Evolutionary conservation across 2,329 filamentous ascomycete species (phyloP).

Genomic region (Colletotrichum aenigma): DNA sequence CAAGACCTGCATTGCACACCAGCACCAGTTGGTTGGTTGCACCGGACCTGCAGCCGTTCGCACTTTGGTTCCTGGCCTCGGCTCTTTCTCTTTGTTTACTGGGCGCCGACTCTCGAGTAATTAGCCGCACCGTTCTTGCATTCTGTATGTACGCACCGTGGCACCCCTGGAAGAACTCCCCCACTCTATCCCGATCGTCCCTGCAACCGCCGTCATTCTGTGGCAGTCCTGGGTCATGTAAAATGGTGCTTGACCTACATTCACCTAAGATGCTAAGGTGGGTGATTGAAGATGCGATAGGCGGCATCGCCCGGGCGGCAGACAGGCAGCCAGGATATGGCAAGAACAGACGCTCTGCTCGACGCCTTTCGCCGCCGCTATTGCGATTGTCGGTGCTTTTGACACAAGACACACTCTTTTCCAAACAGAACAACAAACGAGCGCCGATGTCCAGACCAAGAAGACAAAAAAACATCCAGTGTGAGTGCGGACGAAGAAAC

Average conservation of each 20-base stretch:
- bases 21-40: not conserved
- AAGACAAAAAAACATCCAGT: not conserved
- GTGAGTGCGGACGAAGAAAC: conserved; percentile 13
- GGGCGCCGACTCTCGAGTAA: not conserved
- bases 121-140: not conserved
- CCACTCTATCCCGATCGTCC: not conserved
- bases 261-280: not conserved
- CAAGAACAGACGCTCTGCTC: conserved; percentile 12
- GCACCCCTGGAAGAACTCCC: not conserved
- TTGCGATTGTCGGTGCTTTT: conserved; percentile 5
- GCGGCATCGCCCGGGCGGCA: not conserved
- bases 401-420: conserved; percentile 13
- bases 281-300: not conserved
- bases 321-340: not conserved
- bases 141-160: not conserved
- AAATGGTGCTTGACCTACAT: not conserved
- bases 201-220: not conserved
- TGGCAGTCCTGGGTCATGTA: not conserved
- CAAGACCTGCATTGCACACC: not conserved
- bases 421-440: conserved; percentile 12
- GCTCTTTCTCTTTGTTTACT: not conserved
- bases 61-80: not conserved
- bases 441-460: conserved; percentile 17
- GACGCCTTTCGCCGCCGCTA: conserved; percentile 8
- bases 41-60: not conserved